phyloP scores from a whole-genome alignment of 163 green algal genomes.

The Chlorella variabilis region DNA sequence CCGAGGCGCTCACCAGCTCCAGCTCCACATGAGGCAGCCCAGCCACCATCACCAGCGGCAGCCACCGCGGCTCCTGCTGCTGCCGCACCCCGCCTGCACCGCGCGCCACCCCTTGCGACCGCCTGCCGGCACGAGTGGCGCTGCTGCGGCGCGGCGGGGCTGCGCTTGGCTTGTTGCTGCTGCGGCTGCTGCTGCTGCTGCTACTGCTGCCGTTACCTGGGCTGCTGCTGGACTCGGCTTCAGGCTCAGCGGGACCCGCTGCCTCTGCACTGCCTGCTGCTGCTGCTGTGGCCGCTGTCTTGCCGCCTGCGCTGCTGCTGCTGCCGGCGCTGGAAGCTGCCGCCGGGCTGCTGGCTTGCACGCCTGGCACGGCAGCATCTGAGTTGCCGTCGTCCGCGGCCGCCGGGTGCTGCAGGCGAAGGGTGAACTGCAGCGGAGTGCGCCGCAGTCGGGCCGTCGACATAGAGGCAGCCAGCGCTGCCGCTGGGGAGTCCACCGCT shows the following conservation, averaged over 20 bases:
- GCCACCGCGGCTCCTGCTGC: not conserved
- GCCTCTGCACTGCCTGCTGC: not conserved
- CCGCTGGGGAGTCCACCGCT: slow-evolving; percentile 24
- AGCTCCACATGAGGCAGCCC: slow-evolving; percentile 26
- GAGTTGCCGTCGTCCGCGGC: not conserved
- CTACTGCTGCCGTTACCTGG: not conserved
- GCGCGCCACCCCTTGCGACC: too few relatives aligned
- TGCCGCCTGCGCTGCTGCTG: not conserved
- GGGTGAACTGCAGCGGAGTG: not conserved
- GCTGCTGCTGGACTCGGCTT: not conserved
- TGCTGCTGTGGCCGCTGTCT: not conserved
- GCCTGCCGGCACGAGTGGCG: too few relatives aligned
- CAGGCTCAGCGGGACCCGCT: not conserved
- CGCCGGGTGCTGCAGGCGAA: slow-evolving; percentile 22
- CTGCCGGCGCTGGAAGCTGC: not conserved
- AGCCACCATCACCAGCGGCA: slow-evolving; percentile 23
- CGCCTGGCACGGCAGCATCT: not conserved
- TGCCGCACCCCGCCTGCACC: not conserved
- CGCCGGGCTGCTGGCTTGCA: not conserved
- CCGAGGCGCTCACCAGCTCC: slow-evolving; percentile 2
- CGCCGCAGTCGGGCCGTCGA: not conserved
- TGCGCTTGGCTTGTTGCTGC: not conserved
- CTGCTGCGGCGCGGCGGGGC: not conserved
- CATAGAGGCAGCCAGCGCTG: not conserved
- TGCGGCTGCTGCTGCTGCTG: not conserved